Evolutionary conservation across 441 rosid genomes (phyloP).

Genomic region (Theobroma grandiflorum): DNA sequence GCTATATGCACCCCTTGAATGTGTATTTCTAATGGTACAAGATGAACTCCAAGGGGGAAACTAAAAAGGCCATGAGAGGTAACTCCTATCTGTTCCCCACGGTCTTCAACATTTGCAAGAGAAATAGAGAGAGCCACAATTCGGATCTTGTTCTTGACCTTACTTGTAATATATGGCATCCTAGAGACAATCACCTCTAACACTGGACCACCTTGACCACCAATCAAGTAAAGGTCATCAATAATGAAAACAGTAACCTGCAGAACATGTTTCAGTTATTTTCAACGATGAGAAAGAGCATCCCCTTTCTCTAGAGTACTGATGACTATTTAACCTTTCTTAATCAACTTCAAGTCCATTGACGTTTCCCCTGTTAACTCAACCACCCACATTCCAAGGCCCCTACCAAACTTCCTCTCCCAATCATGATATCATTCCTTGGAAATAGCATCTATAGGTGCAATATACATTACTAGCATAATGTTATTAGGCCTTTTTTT

Average conservation of each 20-base stretch:
- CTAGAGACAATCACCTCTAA: constrained; percentile 91
- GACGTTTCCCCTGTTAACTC: constrained; percentile 90
- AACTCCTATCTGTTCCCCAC: constrained; percentile 96
- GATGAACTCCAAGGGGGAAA: constrained; percentile 90
- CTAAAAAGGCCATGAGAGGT: constrained; percentile 92
- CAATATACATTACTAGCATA: constrained; percentile 87
- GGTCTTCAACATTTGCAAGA: constrained; percentile 94
- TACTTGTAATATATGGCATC: constrained; percentile 91
- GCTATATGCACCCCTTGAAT: constrained; percentile 92
- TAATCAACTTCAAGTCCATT: constrained; percentile 81
- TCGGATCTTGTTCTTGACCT: constrained; percentile 82
- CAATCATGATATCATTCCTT: constrained; percentile 80
- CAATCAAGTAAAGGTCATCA: constrained; percentile 87
- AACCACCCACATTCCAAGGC: constrained; percentile 85
- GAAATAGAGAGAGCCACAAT: constrained; percentile 94
- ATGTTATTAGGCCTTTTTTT: constrained; percentile 73
- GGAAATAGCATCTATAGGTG: constrained; percentile 93
- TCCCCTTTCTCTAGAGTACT: constrained; percentile 99
- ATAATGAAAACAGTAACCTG: constrained; percentile 82
- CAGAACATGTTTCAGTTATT: constrained; percentile 80
- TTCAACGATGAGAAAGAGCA: constrained; percentile 95
- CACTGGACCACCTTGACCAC: constrained; percentile 90
- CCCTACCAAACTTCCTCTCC: constrained; percentile 85
- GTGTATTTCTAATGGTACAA: constrained; percentile 94
- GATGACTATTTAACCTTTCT: constrained; percentile 84